Percentiles rank a stretch among this genome's conserved stretches.
Evolutionary conservation across 2,329 filamentous ascomycete genomes (phyloP).

Genomic region (Ceratocystis smalleyi): DNA sequence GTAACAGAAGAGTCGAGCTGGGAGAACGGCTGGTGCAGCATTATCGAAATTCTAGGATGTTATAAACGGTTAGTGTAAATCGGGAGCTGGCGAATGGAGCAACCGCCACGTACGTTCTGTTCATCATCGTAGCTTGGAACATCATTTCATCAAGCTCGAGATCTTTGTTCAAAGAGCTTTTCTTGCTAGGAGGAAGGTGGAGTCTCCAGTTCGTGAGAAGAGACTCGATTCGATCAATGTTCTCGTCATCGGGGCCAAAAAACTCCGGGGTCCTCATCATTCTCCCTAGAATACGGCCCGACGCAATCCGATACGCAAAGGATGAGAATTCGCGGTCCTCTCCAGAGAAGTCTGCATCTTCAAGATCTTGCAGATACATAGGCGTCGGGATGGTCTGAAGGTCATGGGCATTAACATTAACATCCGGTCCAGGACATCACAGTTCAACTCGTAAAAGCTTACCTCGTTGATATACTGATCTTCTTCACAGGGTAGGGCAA

Average conservation of each 20-base stretch:
- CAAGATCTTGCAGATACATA: slow-evolving; percentile 56
- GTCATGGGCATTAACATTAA: neutral
- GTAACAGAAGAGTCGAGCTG: slow-evolving; percentile 51
- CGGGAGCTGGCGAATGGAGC: neutral
- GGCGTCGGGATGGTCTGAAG: slow-evolving; percentile 40
- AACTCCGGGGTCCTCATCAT: slow-evolving; percentile 47
- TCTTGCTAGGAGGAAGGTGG: slow-evolving; percentile 59
- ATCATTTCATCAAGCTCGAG: slow-evolving; percentile 75
- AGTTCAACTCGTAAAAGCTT: slow-evolving; percentile 21
- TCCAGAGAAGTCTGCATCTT: slow-evolving; percentile 57
- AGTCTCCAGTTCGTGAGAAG: slow-evolving; percentile 59
- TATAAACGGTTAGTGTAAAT: neutral
- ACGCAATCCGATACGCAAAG: slow-evolving; percentile 70
- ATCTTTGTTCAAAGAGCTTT: slow-evolving; percentile 50
- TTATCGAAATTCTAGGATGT: slow-evolving; percentile 41
- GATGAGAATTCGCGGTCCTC: slow-evolving; percentile 63
- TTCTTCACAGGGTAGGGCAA: slow-evolving; percentile 70
- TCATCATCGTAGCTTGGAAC: slow-evolving; percentile 80
- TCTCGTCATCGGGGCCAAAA: slow-evolving; percentile 38
- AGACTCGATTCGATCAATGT: slow-evolving; percentile 35
- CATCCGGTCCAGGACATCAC: neutral
- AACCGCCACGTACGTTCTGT: slow-evolving; percentile 31
- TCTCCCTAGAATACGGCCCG: slow-evolving; percentile 60
- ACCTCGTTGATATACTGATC: slow-evolving; percentile 48
- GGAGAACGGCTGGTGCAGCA: slow-evolving; percentile 65